Base-by-base conservation (phyloP, 208 protist species). In the Angomonas ambiguus region DNA sequence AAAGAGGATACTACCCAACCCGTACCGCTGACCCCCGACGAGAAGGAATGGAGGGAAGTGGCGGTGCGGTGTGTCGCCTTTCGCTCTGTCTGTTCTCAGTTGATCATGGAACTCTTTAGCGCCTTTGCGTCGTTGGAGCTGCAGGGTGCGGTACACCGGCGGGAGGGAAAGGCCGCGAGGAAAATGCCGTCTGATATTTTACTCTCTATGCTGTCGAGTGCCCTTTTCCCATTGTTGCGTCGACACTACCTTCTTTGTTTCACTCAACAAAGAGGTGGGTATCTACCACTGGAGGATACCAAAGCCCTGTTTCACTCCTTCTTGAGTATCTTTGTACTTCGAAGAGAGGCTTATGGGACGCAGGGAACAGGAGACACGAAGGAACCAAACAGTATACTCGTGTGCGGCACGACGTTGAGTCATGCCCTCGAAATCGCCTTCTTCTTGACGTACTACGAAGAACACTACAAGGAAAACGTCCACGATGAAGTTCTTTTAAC, bases 391-490 rank as follows among this genome's bases (percentile, higher is more conserved):
- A 33, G 28, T n/a, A 64, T 53, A 57, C 35, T 45, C n/a, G 73
- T 82, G 0, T 90, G 87, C 62, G 88, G 88, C 24, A 80, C 77
- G 8, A 61, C 35, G 1, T 74, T 87, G 27, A 51, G 72, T 0
- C 74, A 87, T 38, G 85, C 84, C 11, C 10, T 85, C 3, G 88
- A 94, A 35, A 78, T 83, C 0, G 66, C 67, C 22, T 94, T 90
- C 66, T 94, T 91, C 51, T 59, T 88, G 1, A 76, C 72, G 13
- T 69, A 79, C 42, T 72, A 73, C 16, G 56, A 69, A 5, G 35
- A 71, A 25, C 65, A 75, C 59, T 76, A 67, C 58, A 31, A 49
- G 1, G n/a, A 27, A 6, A 8, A 22, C 41, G 25, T 30, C 16
- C n/a, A 58, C 1, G 53, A 35, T 1, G 49, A 69, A 30, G 22